Evolutionary conservation across 2,329 filamentous ascomycete genomes (phyloP), one percentile per base, ranked within the genome.

Genomic region (Parafenestella ontariensis): DNA sequence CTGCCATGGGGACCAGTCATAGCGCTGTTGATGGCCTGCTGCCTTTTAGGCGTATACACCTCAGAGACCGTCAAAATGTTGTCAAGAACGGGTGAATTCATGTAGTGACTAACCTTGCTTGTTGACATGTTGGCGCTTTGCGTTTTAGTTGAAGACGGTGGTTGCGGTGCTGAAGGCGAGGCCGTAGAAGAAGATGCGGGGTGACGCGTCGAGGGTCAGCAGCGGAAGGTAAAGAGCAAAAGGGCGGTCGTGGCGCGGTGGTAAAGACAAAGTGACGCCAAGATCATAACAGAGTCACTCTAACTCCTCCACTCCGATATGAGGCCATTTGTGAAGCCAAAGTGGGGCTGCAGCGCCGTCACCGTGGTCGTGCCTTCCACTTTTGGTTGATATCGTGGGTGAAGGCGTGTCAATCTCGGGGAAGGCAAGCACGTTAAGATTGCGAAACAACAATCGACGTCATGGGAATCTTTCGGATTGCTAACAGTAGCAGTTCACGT

Each of bases 1-100:
- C 39, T 46, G 15, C 34, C 26, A n/a, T 48, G 18, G 28, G 37
- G 28, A n/a, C 21, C 21, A n/a, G 31, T 13, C 41, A 46, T 44
- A 23, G 36, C 23, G 39, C 31, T 37, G 29, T 37, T 41, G 17
- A 31, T 36, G n/a, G n/a, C n/a, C 49, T 39, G 40, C 49, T 40
- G 28, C 23, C 34, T 50, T 24, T 20, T 34, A 15, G 46, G 47
- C 18, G 39, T 29, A 36, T 28, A 46, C 50, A 43, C 46, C 56
- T 61, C 55, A 39, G 43, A 50, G 44, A 49, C 50, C 48, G 56
- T 61, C 42, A 61, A 52, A 20, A 54, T 31, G 21, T 28, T 10
- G 17, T 33, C 20, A 37, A 37, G 37, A 37, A 15, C 37, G 34
- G 23, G 24, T 47, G 15, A 47, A 37, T 11, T 15, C 20, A 23